Evolutionary conservation across 306 rosid species (phyloP).

Genomic region (Cicer chorassanicum): DNA sequence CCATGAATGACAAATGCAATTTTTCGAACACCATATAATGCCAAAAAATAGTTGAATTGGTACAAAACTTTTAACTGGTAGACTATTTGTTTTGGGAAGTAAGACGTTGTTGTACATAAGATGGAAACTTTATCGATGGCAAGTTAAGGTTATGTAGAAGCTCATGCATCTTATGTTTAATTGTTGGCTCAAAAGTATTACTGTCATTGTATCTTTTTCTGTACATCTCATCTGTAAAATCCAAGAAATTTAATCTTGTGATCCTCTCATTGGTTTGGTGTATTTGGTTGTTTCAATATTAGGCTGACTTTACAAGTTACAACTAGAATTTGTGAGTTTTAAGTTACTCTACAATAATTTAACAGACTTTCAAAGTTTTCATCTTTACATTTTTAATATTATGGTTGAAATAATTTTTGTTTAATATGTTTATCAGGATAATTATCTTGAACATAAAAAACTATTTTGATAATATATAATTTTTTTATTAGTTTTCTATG

Average conservation of each 20-base stretch:
- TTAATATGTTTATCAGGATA: not conserved
- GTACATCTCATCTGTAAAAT: slow-evolving; percentile 52
- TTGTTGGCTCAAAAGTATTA: slow-evolving; percentile 48
- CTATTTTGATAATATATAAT: no score
- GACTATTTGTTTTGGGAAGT: slow-evolving; percentile 48
- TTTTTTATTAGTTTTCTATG: no score
- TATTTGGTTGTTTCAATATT: slow-evolving; percentile 22
- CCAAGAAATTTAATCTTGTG: slow-evolving; percentile 46
- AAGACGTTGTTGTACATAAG: slow-evolving; percentile 62
- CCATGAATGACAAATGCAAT: slow-evolving; percentile 53
- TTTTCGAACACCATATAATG: slow-evolving; percentile 54
- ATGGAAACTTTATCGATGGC: slow-evolving; percentile 49
- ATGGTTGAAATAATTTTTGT: not conserved
- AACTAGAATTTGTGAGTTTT: not conserved
- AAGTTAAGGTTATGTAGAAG: slow-evolving; percentile 49
- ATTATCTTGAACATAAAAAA: no score
- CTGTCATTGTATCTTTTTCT: slow-evolving; percentile 48
- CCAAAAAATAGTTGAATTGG: slow-evolving; percentile 44
- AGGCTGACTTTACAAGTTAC: slow-evolving; percentile 6
- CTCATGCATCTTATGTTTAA: slow-evolving; percentile 48
- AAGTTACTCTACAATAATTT: not conserved
- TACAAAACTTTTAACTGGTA: slow-evolving; percentile 35
- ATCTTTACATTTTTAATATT: not conserved
- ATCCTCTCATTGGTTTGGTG: slow-evolving; percentile 5
- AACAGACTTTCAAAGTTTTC: not conserved